These are phyloP conservation scores for Conoideocrella luteorostrata DNA, from an alignment of 2,329 filamentous ascomycete species.

Conservation along the genomic window DNA sequence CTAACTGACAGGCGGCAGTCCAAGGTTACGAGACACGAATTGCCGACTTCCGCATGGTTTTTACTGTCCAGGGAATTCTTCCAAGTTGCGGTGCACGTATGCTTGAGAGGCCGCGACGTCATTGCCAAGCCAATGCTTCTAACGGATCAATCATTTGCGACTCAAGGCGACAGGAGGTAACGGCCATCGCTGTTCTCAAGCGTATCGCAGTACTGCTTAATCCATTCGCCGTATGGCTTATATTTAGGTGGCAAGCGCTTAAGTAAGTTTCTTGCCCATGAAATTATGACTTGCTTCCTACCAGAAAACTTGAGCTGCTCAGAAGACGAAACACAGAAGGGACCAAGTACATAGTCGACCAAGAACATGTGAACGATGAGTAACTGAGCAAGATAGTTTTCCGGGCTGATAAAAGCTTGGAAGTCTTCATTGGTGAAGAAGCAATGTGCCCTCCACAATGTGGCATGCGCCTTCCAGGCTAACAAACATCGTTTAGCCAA, in stretches of 20 bases:
- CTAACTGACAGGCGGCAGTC: too few species aligned
- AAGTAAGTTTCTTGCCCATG: slow-evolving; percentile 17
- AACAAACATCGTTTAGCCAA: not conserved
- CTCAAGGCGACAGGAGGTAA: too few species aligned
- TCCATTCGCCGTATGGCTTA: not conserved
- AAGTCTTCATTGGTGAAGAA: slow-evolving; percentile 23
- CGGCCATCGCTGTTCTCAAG: too few species aligned
- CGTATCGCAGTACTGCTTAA: not conserved
- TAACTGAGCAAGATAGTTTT: slow-evolving; percentile 26
- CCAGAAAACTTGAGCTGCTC: slow-evolving; percentile 17
- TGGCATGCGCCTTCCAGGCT: slow-evolving; percentile 18
- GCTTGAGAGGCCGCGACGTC: too few species aligned
- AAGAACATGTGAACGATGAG: slow-evolving; percentile 31
- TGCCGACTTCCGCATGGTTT: too few species aligned
- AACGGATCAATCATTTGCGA: too few species aligned
- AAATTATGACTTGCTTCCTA: slow-evolving; percentile 19
- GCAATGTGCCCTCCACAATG: slow-evolving; percentile 16
- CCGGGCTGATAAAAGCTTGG: slow-evolving; percentile 20
- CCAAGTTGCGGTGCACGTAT: too few species aligned
- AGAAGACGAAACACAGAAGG: slow-evolving; percentile 14
- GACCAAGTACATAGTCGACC: slow-evolving; percentile 21
- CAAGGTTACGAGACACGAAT: too few species aligned
- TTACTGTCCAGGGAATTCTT: too few species aligned
- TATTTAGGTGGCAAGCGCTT: slow-evolving; percentile 12
- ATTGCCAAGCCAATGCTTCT: too few species aligned